Base-by-base conservation (phyloP, 2,329 filamentous ascomycete species). In the Clonostachys rosea region DNA sequence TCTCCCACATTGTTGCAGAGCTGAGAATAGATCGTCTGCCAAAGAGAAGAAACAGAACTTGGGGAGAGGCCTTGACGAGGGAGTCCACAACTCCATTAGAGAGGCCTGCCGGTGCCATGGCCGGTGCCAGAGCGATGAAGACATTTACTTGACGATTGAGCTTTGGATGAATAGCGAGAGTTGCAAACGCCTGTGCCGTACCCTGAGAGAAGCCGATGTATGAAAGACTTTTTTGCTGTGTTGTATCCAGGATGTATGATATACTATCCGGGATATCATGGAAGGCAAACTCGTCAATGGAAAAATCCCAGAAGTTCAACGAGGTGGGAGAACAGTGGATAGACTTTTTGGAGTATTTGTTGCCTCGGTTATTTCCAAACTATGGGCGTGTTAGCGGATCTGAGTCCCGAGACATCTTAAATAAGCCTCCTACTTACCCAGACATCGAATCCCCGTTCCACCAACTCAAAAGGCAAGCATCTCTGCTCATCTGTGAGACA, bases 261-360 rank as follows among this genome's bases (percentile, higher is more conserved):
- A 99, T 97, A 54, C 86, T 92, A 66, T 99, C 87, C 2, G 94
- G 94, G 50, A 99, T 96, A 64, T 99, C 94, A 63, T 97, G 84
- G 59, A 99, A 95, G 43, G 94, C 94, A 62, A 99, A 99, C 61
- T 99, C 89, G 63, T 99, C 94, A 62, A 99, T 97, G 45, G 90
- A 96, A 63, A 99, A 99, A 65, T 96, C 86, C 94, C 94, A 99
- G 65, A 99, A 99, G 13, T 81, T 76, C 36, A 78, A 71, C 3
- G 87, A 86, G 1, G 82, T 86, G 0, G 94, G 91, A 1, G 89
- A 86, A 52, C 76, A 74, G 49, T 85, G 78, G 45, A 91, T 81
- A 3, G 85, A 91, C 69, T 99, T 99, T 67, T 97, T 99, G 42
- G 91, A 96, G 70, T 99, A 99, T 64, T 99, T 99, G 77, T 99